A percentile compares a stretch with the other conserved stretches of the same genome.
Evolutionary conservation across 768 basidiomycete species (phyloP).

Genomic region (Psilocybe subaeruginosa): DNA sequence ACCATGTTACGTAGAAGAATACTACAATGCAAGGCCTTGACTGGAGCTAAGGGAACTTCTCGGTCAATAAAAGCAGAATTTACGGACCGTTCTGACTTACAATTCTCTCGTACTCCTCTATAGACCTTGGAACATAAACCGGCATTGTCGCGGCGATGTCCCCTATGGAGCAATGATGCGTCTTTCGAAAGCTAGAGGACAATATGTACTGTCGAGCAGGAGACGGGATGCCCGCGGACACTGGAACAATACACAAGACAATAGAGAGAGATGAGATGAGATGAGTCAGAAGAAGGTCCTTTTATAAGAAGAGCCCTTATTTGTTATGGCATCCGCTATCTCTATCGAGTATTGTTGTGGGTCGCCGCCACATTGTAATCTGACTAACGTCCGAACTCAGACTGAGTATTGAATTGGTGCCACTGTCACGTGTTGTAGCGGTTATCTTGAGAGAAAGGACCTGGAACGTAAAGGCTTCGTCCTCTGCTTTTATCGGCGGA

Average conservation of each 20-base stretch:
- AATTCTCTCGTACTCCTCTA: not conserved
- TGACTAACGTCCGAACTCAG: not conserved
- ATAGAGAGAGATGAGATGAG: not conserved
- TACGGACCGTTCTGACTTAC: not conserved
- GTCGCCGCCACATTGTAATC: not conserved
- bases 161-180: not conserved
- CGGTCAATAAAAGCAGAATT: not conserved
- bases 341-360: not conserved
- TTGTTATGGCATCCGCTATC: not conserved
- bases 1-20: conserved; percentile 10
- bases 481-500: not conserved
- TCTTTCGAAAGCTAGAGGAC: not conserved
- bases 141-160: not conserved
- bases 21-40: conserved; percentile 2
- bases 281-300: not conserved
- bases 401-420: not conserved
- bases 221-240: not conserved
- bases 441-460: not conserved
- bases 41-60: not conserved
- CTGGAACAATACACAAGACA: not conserved
- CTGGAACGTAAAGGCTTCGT: not conserved
- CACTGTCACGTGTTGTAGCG: not conserved
- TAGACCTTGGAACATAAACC: not conserved
- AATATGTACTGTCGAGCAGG: not conserved
- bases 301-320: not conserved